A percentile compares a stretch with the other conserved stretches of the same genome.
Conservation (phyloP, 2,329 filamentous ascomycete genomes). For the Talaromyces sp. region DNA sequence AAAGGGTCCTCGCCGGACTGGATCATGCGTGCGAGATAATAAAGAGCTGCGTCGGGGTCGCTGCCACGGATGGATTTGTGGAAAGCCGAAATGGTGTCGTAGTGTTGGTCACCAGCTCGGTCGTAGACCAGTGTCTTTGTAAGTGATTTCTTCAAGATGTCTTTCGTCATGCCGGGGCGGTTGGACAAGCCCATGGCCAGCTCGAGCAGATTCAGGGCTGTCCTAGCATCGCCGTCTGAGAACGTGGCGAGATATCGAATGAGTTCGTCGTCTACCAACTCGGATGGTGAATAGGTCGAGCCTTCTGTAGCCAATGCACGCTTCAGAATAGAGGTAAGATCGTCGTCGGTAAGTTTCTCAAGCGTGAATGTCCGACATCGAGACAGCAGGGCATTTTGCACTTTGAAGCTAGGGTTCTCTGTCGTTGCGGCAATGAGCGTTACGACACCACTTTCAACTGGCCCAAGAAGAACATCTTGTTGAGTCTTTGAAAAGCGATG, state of each 20-base stretch:
- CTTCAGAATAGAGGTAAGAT: conserved; percentile 70
- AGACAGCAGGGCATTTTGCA: conserved; percentile 82
- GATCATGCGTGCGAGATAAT: conserved; percentile 94
- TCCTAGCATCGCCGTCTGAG: conserved; percentile 88
- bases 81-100: conserved; percentile 94
- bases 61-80: conserved; percentile 92
- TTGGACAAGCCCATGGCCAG: conserved; percentile 76
- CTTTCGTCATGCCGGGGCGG: conserved; percentile 65
- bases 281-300: conserved; percentile 48
- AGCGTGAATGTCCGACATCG: conserved; percentile 90
- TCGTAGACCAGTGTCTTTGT: conserved; percentile 96
- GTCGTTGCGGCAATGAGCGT: conserved; percentile 94
- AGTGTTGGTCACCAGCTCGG: conserved; percentile 91
- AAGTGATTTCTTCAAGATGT: conserved; percentile 74
- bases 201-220: conserved; percentile 87
- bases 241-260: conserved; percentile 80
- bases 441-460: conserved; percentile 86
- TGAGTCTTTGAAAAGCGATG: conserved; percentile 88
- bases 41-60: conserved; percentile 82
- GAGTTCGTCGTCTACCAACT: conserved; percentile 72
- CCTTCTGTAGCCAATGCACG: conserved; percentile 69
- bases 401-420: conserved; percentile 93
- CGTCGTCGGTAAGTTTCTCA: conserved; percentile 67
- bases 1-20: conserved; percentile 91
- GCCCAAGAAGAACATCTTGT: conserved; percentile 90